Evolutionary conservation across 495 filamentous ascomycete genomes (phyloP), one percentile per base, ranked within the genome.

Genomic region (Penicillium robsamsonii): DNA sequence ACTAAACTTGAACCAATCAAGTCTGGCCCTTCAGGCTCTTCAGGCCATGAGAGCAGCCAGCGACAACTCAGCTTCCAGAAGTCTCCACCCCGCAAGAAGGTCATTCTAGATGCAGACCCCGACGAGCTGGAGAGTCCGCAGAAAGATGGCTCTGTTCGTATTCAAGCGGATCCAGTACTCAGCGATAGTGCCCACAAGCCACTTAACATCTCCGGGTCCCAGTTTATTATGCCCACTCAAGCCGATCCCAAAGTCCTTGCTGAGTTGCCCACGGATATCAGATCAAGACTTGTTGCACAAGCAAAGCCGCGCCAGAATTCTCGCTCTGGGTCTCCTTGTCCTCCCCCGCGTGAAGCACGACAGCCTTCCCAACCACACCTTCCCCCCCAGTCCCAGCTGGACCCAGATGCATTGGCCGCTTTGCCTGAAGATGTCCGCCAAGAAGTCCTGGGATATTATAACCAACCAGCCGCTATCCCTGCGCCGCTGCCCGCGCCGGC

Each of bases 1-100:
- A 92, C 89, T 18, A 96, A 90, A 71, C 79, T 98, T 6, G 91
- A 98, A 56, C 86, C 86, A 10, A 70, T 91, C 46, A 94, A 89
- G 62, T 46, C 79, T 33, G 65, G 64, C 4, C 55, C 56, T 9
- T 50, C 62, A 8, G 61, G 58, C 8, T 70, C 74, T 9, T 50
- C 62, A 7, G 61, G 58, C 10, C 70, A 73, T 8, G 81, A 86
- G 41, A 81, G 85, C 53, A 86, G 82, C 66, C 88, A 92, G 64
- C 80, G 74, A 51, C 83, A 79, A 50, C 71, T 90, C 22, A 79
- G 79, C 33, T 87, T 87, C 65, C 81, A 80, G 50, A 62, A 58
- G 56, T 74, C 76, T 17, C 74, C 76, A 1, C 65, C 48, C 40
- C 70, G 66, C 37, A 72, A 72, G 43, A 57, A 52, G 13, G 22